Conservation (phyloP, 345 rosid genomes). For the Bruguiera sexangula region DNA sequence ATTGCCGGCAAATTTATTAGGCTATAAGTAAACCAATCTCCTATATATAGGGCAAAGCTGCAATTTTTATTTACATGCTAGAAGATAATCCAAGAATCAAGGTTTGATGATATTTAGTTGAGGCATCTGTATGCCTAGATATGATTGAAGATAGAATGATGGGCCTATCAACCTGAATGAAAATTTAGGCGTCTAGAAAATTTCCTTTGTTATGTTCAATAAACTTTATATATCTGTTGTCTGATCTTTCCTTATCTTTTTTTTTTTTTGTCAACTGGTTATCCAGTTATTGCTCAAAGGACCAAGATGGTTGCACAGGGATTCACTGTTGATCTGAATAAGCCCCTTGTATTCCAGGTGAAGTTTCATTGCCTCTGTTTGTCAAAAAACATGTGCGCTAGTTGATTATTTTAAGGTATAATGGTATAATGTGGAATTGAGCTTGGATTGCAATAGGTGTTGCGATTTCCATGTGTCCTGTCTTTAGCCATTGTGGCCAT, state of each 20-base stretch:
- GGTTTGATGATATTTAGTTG: no score
- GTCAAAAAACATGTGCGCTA: background rate
- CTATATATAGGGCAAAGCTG: no score
- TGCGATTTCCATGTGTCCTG: background rate
- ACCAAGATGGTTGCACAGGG: constrained; percentile 72
- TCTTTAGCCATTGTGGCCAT: no score
- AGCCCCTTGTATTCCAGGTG: constrained; percentile 95
- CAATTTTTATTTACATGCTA: background rate
- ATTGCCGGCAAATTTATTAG: constrained; percentile 6
- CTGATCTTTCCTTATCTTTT: background rate
- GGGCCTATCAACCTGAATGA: no score
- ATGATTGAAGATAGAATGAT: background rate
- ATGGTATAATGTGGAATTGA: background rate
- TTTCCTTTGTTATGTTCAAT: background rate
- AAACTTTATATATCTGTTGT: background rate
- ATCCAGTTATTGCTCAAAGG: constrained; percentile 19
- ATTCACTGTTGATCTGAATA: constrained; percentile 76
- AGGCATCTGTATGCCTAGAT: no score
- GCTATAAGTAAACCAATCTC: background rate
- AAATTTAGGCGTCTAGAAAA: no score
- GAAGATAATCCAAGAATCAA: background rate
- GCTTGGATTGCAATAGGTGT: background rate
- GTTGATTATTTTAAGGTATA: background rate
- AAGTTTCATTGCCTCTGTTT: constrained; percentile 8
- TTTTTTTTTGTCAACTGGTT: background rate